phyloP scores from a whole-genome alignment of 768 basidiomycete genomes.

The Ramaria sp. region DNA sequence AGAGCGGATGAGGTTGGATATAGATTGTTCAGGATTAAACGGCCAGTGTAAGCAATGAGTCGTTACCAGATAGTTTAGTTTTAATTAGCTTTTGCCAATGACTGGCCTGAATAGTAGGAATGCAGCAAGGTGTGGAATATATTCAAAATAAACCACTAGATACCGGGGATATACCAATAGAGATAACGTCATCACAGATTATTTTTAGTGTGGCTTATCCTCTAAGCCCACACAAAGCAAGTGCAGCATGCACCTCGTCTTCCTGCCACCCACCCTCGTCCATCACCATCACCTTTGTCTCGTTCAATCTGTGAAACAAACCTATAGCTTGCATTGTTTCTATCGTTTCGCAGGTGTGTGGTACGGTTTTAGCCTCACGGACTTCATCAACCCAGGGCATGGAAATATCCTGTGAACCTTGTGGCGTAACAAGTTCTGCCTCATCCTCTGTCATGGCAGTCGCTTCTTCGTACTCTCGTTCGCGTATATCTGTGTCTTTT shows the following conservation, averaged over 20 bases:
- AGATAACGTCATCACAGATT: background rate
- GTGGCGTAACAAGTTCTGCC: slow-evolving; percentile 55
- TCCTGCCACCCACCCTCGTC: slow-evolving; percentile 20
- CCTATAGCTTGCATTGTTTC: background rate
- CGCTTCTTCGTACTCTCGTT: slow-evolving; percentile 19
- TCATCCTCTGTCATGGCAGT: slow-evolving; percentile 56
- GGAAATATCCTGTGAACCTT: slow-evolving; percentile 23
- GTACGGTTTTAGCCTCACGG: background rate
- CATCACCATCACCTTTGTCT: background rate
- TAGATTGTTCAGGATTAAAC: slow-evolving; percentile 60
- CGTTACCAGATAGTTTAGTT: too few species aligned
- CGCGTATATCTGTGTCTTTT: background rate
- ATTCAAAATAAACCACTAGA: slow-evolving; percentile 3
- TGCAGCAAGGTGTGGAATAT: background rate
- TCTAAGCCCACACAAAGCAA: slow-evolving; percentile 50
- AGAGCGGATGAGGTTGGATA: slow-evolving; percentile 64
- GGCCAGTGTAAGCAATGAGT: slow-evolving; percentile 23
- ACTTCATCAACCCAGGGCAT: background rate
- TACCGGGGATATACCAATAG: background rate
- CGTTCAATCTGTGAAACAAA: background rate
- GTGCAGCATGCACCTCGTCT: slow-evolving; percentile 60
- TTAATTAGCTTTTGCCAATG: too few species aligned
- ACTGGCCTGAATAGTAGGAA: too few species aligned
- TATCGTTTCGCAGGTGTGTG: slow-evolving; percentile 11
- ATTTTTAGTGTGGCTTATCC: slow-evolving; percentile 11